These are phyloP conservation scores for Aotearoamyces nothofagi DNA, from an alignment of 2,329 filamentous ascomycete genomes.

Conservation along the genomic window DNA sequence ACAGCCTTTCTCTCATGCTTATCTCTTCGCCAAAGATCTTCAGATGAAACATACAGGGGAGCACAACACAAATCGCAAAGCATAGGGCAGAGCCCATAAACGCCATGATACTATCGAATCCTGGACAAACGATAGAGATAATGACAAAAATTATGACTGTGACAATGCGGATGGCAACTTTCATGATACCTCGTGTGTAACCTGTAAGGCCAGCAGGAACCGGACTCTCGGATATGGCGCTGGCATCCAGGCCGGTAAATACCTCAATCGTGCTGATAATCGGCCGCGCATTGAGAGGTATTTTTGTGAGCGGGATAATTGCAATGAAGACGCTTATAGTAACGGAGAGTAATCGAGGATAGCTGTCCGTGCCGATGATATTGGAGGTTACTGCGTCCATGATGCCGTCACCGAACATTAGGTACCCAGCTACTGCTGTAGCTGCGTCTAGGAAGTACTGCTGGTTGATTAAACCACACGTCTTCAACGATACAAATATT, in stretches of 20 bases:
- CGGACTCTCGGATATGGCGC: slow-evolving; percentile 27
- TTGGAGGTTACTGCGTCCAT: slow-evolving; percentile 84
- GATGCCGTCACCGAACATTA: slow-evolving; percentile 92
- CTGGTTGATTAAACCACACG: neutral
- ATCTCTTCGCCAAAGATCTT: slow-evolving; percentile 75
- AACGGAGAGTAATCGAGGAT: slow-evolving; percentile 58
- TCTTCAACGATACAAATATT: neutral
- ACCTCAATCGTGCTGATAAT: slow-evolving; percentile 79
- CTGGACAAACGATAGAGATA: slow-evolving; percentile 56
- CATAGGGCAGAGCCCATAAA: slow-evolving; percentile 78
- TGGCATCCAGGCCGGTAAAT: slow-evolving; percentile 46
- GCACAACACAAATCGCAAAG: slow-evolving; percentile 85
- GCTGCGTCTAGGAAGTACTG: slow-evolving; percentile 66
- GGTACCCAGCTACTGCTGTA: slow-evolving; percentile 68
- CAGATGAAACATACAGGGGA: slow-evolving; percentile 79
- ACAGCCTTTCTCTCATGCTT: slow-evolving; percentile 39
- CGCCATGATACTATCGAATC: slow-evolving; percentile 58
- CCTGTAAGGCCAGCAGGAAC: slow-evolving; percentile 36
- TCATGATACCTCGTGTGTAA: slow-evolving; percentile 40
- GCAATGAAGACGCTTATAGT: slow-evolving; percentile 76
- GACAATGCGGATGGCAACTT: slow-evolving; percentile 45
- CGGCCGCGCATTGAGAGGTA: slow-evolving; percentile 79
- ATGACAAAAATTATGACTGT: slow-evolving; percentile 58
- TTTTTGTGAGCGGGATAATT: slow-evolving; percentile 89
- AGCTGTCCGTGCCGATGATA: slow-evolving; percentile 60